Evolutionary conservation across 805 yeast genomes (phyloP), one percentile per base, ranked within the genome.

Genomic region (Metschnikowia dekortorum): DNA sequence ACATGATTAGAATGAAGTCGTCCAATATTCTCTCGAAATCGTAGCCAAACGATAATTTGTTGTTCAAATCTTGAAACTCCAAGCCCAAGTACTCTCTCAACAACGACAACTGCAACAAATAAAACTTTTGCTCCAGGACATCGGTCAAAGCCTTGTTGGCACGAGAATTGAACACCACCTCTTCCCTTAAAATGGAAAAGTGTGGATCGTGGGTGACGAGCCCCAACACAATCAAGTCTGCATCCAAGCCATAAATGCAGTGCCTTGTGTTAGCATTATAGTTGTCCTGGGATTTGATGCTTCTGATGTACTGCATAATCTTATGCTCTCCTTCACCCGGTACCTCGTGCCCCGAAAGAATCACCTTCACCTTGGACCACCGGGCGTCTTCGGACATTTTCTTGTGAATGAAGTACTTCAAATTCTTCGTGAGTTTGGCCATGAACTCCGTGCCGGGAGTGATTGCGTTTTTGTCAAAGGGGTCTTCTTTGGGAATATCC

Each of bases 281-380:
- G 46, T 75, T 83, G 0, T 81, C 77, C 61, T 83, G 85, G n/a
- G 91, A 80, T 65, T 87, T 86, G 69, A 83, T 78, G 39, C 81
- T 72, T 70, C 97, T 83, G 56, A 92, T 89, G 61, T 81, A 89
- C 60, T 89, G 89, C 97, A 91, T 92, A 58, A 92, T 90, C 64
- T 92, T 92, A 71, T 92, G 98, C 71, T 92, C 98, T 70, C 98
- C 98, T 75, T 92, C 98, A 59, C 98, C 98, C 3, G 98, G 98
- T 16, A 89, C 97, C 67, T 91, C 96, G 61, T 89, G 97, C 35
- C 97, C 98, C 48, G 94, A 85, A 53, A 92, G 76, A 31, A 92
- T 76, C 53, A 92, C 78, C 48, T 87, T 79, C 47, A 89, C 75
- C 47, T 80, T 78, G 56, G 87, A 85, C 98, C 98, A 92, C 48